Conservation (phyloP, 2,329 filamentous ascomycete genomes). For the Colletotrichum viniferum region DNA sequence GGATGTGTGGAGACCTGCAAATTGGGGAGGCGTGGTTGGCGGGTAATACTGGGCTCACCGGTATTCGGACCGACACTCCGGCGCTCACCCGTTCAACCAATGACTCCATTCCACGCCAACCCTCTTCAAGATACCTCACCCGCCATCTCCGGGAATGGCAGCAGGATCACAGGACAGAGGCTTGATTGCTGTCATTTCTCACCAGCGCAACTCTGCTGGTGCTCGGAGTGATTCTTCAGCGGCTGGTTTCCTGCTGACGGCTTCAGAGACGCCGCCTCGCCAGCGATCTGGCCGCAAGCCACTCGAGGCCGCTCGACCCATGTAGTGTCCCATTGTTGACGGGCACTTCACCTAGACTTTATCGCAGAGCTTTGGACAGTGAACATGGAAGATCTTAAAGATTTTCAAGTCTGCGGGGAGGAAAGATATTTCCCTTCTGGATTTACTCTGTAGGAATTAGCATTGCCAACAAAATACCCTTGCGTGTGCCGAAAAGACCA, state of each 20-base stretch:
- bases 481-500: not conserved
- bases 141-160: constrained; percentile 4
- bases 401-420: not conserved
- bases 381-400: not conserved
- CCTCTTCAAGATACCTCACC: constrained; percentile 4
- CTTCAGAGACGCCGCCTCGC: not conserved
- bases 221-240: not conserved
- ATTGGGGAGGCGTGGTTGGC: constrained; percentile 16
- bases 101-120: constrained; percentile 7
- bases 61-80: constrained; percentile 20
- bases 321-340: not conserved
- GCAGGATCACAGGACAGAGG: not conserved
- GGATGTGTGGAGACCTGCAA: not conserved
- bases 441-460: not conserved
- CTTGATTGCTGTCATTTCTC: not conserved
- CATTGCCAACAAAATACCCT: constrained; percentile 2
- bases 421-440: not conserved
- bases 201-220: not conserved
- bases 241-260: not conserved
- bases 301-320: not conserved
- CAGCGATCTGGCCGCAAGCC: not conserved
- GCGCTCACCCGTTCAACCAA: not conserved
- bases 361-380: not conserved
- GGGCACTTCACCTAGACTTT: not conserved
- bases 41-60: constrained; percentile 17